Evolutionary conservation across 805 yeast genomes (phyloP).

Genomic region (Ogataea methanolica): DNA sequence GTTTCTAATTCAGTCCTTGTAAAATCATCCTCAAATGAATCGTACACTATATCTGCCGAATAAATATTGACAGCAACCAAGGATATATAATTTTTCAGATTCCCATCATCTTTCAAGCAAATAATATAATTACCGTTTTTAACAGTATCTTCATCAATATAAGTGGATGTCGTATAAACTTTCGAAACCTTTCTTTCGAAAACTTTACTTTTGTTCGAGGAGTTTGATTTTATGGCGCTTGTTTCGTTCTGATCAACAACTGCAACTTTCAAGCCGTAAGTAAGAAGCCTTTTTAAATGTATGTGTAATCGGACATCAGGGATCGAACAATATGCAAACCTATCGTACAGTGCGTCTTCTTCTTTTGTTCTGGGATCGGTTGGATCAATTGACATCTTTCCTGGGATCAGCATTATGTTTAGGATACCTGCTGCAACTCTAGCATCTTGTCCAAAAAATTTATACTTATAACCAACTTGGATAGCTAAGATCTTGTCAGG

Average conservation of each 20-base stretch:
- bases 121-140: slow-evolving; percentile 39
- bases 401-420: slow-evolving; percentile 69
- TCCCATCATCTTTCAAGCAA: slow-evolving; percentile 34
- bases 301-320: slow-evolving; percentile 74
- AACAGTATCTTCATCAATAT: slow-evolving; percentile 43
- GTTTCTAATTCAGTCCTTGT: slow-evolving; percentile 66
- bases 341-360: slow-evolving; percentile 44
- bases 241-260: slow-evolving; percentile 83
- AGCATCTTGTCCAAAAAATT: slow-evolving; percentile 85
- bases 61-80: slow-evolving; percentile 64
- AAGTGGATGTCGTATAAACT: slow-evolving; percentile 80
- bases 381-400: slow-evolving; percentile 51
- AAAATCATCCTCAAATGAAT: slow-evolving; percentile 58
- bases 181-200: slow-evolving; percentile 67
- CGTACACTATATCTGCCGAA: slow-evolving; percentile 74
- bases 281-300: slow-evolving; percentile 69
- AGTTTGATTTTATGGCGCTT: slow-evolving; percentile 59
- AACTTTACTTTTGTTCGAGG: slow-evolving; percentile 48
- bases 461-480: slow-evolving; percentile 90
- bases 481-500: slow-evolving; percentile 70
- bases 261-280: slow-evolving; percentile 75
- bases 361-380: slow-evolving; percentile 24
- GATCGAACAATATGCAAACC: slow-evolving; percentile 79
- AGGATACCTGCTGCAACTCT: slow-evolving; percentile 57
- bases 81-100: slow-evolving; percentile 26